These are phyloP conservation scores for Colletotrichum graminicola DNA, from an alignment of 2,329 filamentous ascomycete species.

Conservation along the genomic window DNA sequence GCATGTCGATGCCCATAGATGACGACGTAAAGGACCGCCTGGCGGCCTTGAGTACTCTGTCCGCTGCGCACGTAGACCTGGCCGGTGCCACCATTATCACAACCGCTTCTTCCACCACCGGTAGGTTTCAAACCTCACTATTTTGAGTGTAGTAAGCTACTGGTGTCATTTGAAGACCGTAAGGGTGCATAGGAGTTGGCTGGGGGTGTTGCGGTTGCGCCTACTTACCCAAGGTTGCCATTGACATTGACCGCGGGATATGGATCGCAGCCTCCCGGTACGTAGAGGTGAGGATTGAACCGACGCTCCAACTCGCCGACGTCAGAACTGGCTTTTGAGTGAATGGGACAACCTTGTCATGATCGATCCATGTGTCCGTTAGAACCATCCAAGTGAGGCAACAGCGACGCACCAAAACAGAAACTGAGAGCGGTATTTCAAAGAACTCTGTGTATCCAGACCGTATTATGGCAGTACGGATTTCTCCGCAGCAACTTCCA, in stretches of 20 bases:
- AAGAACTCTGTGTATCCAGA: too few relatives aligned
- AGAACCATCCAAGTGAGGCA: not conserved
- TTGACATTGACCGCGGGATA: constrained; percentile 5
- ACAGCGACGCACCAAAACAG: not conserved
- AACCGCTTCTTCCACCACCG: not conserved
- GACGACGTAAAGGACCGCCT: not conserved
- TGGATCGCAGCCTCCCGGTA: constrained; percentile 8
- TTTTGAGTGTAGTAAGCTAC: not conserved
- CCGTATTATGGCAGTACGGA: too few relatives aligned
- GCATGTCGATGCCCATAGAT: not conserved
- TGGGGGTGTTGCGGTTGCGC: too few relatives aligned
- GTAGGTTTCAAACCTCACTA: constrained; percentile 6
- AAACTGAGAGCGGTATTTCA: too few relatives aligned
- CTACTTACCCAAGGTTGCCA: constrained; percentile 16
- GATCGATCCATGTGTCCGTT: not conserved
- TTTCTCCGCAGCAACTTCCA: too few relatives aligned
- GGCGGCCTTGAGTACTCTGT: not conserved
- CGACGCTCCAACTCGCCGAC: constrained; percentile 6
- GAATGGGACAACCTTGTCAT: not conserved
- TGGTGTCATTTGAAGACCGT: not conserved
- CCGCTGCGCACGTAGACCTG: constrained; percentile 15
- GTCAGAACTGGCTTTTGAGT: not conserved
- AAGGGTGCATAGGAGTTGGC: not conserved
- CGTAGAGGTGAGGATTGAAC: constrained; percentile 2
- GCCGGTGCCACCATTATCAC: not conserved